phyloP scores from a whole-genome alignment of 495 filamentous ascomycete species.

The Tuber umbilicatum region DNA sequence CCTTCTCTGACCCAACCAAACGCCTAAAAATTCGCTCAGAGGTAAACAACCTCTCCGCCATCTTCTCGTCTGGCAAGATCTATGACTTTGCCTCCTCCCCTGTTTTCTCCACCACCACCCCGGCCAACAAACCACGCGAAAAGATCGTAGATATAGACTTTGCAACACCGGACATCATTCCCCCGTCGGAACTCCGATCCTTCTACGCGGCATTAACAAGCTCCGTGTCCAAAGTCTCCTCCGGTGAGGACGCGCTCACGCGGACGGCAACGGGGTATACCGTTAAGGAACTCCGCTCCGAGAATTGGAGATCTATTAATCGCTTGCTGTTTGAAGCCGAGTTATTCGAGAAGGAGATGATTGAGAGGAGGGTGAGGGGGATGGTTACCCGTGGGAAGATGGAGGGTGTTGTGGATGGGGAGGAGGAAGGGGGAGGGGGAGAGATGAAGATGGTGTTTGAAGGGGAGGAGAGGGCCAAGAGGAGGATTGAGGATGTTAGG shows the following conservation, averaged over 20 bases:
- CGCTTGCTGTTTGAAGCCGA: constrained; percentile 38
- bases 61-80: constrained; percentile 29
- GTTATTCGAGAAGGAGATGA: constrained; percentile 18
- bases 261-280: constrained; percentile 34
- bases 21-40: constrained; percentile 14
- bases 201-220: constrained; percentile 31
- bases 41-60: constrained; percentile 11
- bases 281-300: constrained; percentile 30
- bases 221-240: constrained; percentile 14
- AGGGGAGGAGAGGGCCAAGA: constrained; percentile 35
- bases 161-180: constrained; percentile 13
- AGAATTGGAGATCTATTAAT: constrained; percentile 41
- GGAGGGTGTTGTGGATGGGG: neutral
- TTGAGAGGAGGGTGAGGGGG: neutral
- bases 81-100: constrained; percentile 28
- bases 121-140: neutral
- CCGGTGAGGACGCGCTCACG: constrained; percentile 21
- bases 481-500: constrained; percentile 30
- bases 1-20: neutral
- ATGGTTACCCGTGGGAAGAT: neutral
- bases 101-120: constrained; percentile 12
- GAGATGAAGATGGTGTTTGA: constrained; percentile 28
- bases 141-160: constrained; percentile 23
- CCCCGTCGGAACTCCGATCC: constrained; percentile 24
- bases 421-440: constrained; percentile 9